phyloP scores from a whole-genome alignment of 768 basidiomycete genomes.

The Chlorophyllum brunneum region DNA sequence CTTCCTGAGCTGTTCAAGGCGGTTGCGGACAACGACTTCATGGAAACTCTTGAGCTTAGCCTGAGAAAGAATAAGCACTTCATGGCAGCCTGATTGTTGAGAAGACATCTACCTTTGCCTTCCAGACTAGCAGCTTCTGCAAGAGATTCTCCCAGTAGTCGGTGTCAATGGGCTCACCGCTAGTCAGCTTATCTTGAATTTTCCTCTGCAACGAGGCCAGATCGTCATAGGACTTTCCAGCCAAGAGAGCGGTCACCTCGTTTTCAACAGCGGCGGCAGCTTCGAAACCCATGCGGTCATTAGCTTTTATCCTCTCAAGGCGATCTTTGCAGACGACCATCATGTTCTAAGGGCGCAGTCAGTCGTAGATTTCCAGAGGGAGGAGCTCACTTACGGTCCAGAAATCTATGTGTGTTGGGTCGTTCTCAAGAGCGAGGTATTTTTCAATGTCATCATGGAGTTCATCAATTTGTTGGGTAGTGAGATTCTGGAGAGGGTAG shows the following conservation, averaged over 20 bases:
- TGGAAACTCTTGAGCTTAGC: conserved; percentile 90
- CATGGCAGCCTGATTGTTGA: background rate
- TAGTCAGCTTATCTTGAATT: conserved; percentile 83
- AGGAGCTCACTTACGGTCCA: conserved; percentile 71
- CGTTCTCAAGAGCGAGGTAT: conserved; percentile 83
- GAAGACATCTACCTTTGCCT: conserved; percentile 72
- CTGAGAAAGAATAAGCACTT: conserved; percentile 34
- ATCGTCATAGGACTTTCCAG: conserved; percentile 84
- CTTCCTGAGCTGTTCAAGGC: conserved; percentile 93
- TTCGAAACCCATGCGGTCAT: conserved; percentile 60
- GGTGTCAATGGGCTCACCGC: conserved; percentile 92
- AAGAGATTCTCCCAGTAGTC: conserved; percentile 97
- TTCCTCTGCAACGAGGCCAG: conserved; percentile 78
- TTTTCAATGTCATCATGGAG: conserved; percentile 92
- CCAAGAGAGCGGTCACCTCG: conserved; percentile 77
- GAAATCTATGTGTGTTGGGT: conserved; percentile 87
- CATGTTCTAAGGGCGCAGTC: conserved; percentile 66
- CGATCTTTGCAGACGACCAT: conserved; percentile 94
- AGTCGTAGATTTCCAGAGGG: background rate
- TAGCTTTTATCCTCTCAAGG: conserved; percentile 67
- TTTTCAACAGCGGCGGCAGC: conserved; percentile 79
- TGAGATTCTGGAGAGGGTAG: conserved; percentile 59
- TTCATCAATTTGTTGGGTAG: conserved; percentile 85
- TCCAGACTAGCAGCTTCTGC: conserved; percentile 92
- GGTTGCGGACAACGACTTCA: conserved; percentile 94